Evolutionary conservation across 208 protist species (phyloP).

Genomic region (Sergeia podlipaevii): DNA sequence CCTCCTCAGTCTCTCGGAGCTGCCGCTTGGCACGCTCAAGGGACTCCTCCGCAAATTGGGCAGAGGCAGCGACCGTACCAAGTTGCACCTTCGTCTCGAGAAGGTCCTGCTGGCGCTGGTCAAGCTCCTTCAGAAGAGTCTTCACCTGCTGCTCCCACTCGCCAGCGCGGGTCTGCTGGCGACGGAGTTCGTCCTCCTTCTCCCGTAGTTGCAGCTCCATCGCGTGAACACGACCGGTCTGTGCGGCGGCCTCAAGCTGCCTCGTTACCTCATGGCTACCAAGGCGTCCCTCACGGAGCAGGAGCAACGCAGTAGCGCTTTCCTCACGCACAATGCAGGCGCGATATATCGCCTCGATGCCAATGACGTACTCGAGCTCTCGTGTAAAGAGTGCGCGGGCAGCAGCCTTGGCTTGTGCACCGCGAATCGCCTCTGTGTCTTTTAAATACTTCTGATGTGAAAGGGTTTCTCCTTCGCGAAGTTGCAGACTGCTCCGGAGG

Average conservation of each 20-base stretch:
- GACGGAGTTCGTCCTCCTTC: neutral
- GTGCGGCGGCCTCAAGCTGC: neutral
- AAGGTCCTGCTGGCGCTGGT: conserved; percentile 6
- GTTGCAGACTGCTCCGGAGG: neutral
- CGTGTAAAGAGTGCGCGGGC: neutral
- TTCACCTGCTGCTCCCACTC: conserved; percentile 4
- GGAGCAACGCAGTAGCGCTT: conserved; percentile 16
- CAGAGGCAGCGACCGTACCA: conserved; percentile 18
- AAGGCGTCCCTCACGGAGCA: conserved; percentile 15
- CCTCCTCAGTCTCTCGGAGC: no score
- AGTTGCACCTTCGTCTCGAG: conserved; percentile 24
- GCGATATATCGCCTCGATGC: conserved; percentile 36
- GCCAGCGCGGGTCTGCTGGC: neutral
- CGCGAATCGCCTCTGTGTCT: no score
- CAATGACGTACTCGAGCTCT: conserved; percentile 27
- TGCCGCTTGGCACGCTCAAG: conserved; percentile 19
- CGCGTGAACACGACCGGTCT: conserved; percentile 8
- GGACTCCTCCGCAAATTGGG: conserved; percentile 19
- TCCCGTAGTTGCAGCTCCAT: neutral
- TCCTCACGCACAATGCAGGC: conserved; percentile 27
- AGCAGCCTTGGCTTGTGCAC: no score
- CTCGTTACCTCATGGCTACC: conserved; percentile 12
- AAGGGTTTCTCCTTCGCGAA: no score
- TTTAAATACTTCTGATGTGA: no score
- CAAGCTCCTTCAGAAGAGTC: conserved; percentile 1